Conservation (phyloP, 768 basidiomycete genomes). For the Tricholomella constricta region DNA sequence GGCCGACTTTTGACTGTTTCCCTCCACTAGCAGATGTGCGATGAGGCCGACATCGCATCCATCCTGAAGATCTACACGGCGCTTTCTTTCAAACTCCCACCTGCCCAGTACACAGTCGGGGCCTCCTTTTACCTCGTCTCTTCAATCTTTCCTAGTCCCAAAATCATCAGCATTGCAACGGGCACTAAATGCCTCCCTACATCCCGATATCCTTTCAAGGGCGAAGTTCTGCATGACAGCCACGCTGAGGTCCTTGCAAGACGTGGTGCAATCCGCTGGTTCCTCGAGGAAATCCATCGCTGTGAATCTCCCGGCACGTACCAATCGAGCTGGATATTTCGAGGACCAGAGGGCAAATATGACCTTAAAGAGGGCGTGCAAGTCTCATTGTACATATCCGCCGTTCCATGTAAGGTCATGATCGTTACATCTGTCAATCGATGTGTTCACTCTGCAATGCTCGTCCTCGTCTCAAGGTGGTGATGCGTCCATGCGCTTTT, state of each 20-base stretch:
- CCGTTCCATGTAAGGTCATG: conserved; percentile 47
- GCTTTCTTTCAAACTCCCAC: conserved; percentile 51
- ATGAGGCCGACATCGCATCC: conserved; percentile 24
- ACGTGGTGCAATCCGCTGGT: conserved; percentile 76
- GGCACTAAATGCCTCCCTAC: conserved; percentile 87
- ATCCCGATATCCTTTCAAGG: conserved; percentile 56
- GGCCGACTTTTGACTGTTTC: no score
- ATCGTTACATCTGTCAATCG: conserved; percentile 4
- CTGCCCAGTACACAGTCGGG: conserved; percentile 62
- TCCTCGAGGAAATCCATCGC: conserved; percentile 68
- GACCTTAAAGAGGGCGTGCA: conserved; percentile 45
- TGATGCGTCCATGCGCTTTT: conserved; percentile 81
- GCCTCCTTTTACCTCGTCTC: conserved; percentile 53
- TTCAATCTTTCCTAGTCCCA: conserved; percentile 25
- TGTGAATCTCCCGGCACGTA: conserved; percentile 23
- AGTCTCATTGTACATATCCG: conserved; percentile 74
- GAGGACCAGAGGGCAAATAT: conserved; percentile 41
- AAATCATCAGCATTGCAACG: conserved; percentile 73
- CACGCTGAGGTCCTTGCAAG: conserved; percentile 94
- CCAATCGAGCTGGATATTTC: conserved; percentile 53
- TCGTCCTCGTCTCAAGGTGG: conserved; percentile 57
- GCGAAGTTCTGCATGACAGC: conserved; percentile 84
- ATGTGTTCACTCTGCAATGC: conserved; percentile 1
- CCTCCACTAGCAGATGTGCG: conserved; percentile 6
- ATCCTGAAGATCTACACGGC: conserved; percentile 47